Conservation (phyloP, 768 basidiomycete genomes). For the Boletus edulis region DNA sequence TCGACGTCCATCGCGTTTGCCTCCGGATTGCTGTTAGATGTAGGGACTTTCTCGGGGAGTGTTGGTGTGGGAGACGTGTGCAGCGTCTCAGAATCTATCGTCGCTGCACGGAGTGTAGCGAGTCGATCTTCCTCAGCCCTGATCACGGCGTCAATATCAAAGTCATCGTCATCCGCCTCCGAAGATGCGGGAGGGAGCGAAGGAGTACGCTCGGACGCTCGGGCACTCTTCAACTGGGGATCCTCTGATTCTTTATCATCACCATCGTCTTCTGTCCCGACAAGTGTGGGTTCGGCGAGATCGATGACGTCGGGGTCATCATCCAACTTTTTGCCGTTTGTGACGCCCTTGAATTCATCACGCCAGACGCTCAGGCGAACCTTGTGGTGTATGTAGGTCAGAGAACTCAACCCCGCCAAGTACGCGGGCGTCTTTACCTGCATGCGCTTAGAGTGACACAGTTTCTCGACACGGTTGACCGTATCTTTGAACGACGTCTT, state of each 20-base stretch:
- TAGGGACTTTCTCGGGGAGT: constrained; percentile 3
- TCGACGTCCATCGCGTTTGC: constrained; percentile 34
- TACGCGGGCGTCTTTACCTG: constrained; percentile 48
- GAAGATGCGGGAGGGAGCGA: constrained; percentile 40
- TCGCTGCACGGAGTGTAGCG: constrained; percentile 20
- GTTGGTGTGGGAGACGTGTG: not conserved
- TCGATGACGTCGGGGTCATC: constrained; percentile 29
- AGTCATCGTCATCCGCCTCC: constrained; percentile 43
- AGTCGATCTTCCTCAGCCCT: constrained; percentile 41
- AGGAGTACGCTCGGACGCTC: constrained; percentile 38
- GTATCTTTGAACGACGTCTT: constrained; percentile 87
- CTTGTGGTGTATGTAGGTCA: constrained; percentile 35
- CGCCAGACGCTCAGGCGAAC: constrained; percentile 74
- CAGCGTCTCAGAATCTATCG: not conserved
- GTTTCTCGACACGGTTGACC: constrained; percentile 78
- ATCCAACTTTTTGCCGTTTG: constrained; percentile 32
- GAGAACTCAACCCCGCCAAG: not conserved
- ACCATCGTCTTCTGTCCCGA: constrained; percentile 25
- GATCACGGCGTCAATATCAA: constrained; percentile 53
- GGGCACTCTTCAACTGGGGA: constrained; percentile 14
- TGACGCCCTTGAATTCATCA: constrained; percentile 56
- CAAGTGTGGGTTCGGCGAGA: constrained; percentile 26
- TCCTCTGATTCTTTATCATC: constrained; percentile 12
- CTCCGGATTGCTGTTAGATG: constrained; percentile 6
- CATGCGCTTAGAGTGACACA: constrained; percentile 86